Evolutionary conservation across 1,284 basidiomycete genomes (phyloP).

Genomic region (Lentinula novae-zelandiae): DNA sequence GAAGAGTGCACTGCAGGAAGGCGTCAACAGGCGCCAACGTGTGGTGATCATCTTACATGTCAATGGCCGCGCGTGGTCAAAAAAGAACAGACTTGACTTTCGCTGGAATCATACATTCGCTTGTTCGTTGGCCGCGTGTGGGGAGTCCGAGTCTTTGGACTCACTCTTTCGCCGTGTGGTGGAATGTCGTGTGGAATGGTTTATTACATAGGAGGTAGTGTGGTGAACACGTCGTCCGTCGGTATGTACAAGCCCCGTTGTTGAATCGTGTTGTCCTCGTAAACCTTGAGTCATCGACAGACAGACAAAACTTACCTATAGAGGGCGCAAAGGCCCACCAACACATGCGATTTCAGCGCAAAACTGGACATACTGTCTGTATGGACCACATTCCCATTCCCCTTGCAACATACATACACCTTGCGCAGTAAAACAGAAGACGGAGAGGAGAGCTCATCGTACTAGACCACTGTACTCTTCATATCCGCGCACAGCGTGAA

Average conservation of each 20-base stretch:
- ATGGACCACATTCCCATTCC: constrained; percentile 97
- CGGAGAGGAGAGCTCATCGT: constrained; percentile 92
- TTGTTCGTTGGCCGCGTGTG: not conserved
- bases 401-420: constrained; percentile 55
- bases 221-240: not conserved
- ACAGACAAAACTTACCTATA: constrained; percentile 54
- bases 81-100: constrained; percentile 98
- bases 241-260: not conserved
- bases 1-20: constrained; percentile 70
- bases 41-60: constrained; percentile 95
- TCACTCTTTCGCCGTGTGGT: no score
- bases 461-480: constrained; percentile 82
- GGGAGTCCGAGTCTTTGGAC: no score
- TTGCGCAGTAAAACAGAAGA: constrained; percentile 91
- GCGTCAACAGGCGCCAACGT: constrained; percentile 93
- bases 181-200: no score
- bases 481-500: constrained; percentile 72
- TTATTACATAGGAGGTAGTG: no score
- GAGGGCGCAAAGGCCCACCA: constrained; percentile 78
- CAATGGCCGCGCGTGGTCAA: constrained; percentile 96
- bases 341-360: constrained; percentile 80
- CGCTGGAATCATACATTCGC: constrained; percentile 47
- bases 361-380: constrained; percentile 85
- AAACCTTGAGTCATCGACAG: not conserved
- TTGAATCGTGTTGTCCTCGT: no score